Percentiles rank a stretch among this genome's conserved stretches.
Conservation (phyloP, 306 rosid species). For the Trifolium pratense region DNA sequence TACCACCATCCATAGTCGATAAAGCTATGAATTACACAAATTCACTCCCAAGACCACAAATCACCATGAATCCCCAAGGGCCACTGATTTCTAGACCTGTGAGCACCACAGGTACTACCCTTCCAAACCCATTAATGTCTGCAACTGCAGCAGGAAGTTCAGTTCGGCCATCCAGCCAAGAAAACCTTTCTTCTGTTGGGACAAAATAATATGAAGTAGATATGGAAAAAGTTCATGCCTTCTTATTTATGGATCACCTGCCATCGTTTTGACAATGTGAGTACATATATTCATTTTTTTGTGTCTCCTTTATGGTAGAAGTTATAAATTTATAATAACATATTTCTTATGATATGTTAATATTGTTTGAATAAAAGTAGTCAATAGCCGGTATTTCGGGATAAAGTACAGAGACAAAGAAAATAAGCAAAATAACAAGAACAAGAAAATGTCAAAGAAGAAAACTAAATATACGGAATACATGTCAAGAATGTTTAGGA, state of each 20-base stretch:
- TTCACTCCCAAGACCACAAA: constrained; percentile 67
- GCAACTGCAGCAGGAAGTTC: constrained; percentile 58
- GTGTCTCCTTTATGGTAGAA: constrained; percentile 5
- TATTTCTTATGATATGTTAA: constrained; percentile 7
- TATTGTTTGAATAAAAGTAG: constrained; percentile 13
- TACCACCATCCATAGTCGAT: constrained; percentile 56
- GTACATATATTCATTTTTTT: constrained; percentile 32
- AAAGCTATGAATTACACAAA: constrained; percentile 62
- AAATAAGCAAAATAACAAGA: constrained; percentile 1
- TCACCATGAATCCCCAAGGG: constrained; percentile 61
- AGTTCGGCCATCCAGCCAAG: constrained; percentile 65
- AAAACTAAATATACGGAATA: neutral
- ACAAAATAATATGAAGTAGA: constrained; percentile 50
- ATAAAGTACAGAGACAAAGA: neutral
- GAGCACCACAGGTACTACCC: constrained; percentile 51
- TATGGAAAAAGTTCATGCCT: constrained; percentile 35
- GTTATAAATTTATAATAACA: constrained; percentile 14
- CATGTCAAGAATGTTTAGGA: constrained; percentile 25
- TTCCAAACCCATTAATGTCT: constrained; percentile 56
- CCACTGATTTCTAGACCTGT: constrained; percentile 62
- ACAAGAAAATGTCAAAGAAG: neutral
- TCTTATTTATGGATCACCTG: constrained; percentile 33
- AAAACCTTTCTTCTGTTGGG: constrained; percentile 62
- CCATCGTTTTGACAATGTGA: constrained; percentile 46
- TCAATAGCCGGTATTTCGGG: constrained; percentile 30